A percentile compares a stretch with the other conserved stretches of the same genome.
Conservation (phyloP, 108 stramenopile species). For the Nitzschia sp. region DNA sequence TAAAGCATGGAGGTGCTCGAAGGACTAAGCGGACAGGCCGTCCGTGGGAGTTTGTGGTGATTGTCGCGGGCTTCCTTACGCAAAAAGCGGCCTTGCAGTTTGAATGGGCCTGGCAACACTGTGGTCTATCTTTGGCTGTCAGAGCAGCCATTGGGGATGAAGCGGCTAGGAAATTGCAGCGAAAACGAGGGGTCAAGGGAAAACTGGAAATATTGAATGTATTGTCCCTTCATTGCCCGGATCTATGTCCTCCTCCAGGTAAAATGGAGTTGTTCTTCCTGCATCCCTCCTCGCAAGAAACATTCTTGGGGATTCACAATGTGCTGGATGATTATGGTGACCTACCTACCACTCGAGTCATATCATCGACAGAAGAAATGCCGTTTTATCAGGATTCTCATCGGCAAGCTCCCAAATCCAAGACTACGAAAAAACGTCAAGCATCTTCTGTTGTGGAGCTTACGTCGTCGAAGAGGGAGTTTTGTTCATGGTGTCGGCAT, state of each 20-base stretch:
- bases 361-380: conserved; percentile 25
- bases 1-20: conserved; percentile 68
- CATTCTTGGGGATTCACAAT: too few relatives aligned
- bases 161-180: conserved; percentile 35
- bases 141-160: conserved; percentile 52
- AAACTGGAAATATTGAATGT: conserved; percentile 41
- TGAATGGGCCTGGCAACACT: conserved; percentile 85
- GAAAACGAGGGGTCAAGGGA: conserved; percentile 43
- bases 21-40: conserved; percentile 62
- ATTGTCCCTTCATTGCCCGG: conserved; percentile 37
- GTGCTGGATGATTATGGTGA: too few relatives aligned
- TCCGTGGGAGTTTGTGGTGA: conserved; percentile 62
- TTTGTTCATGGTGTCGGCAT: too few relatives aligned
- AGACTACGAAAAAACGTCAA: too few relatives aligned
- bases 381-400: conserved; percentile 14
- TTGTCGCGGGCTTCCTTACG: conserved; percentile 64
- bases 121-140: conserved; percentile 48
- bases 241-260: neutral
- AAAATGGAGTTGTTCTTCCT: too few relatives aligned
- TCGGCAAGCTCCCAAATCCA: too few relatives aligned
- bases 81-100: conserved; percentile 72
- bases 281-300: too few relatives aligned
- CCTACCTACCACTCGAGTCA: neutral
- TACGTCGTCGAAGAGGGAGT: too few relatives aligned
- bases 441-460: too few relatives aligned